Conservation (phyloP, 1,284 basidiomycete species). For the Golubevia pallescens region DNA sequence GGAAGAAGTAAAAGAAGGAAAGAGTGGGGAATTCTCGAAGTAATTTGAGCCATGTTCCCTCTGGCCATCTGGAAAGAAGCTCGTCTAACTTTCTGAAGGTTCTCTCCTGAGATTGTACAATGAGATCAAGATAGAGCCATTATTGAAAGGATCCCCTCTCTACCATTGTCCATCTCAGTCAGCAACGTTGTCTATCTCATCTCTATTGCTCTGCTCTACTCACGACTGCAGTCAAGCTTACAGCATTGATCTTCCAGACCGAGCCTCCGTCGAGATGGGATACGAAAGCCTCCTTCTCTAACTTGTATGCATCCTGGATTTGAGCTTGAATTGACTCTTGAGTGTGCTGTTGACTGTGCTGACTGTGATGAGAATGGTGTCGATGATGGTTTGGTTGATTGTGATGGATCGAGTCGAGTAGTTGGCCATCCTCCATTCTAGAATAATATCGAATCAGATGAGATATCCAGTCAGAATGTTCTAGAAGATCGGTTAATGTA, state of each 20-base stretch:
- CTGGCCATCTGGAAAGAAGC: too few relatives aligned
- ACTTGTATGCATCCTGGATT: conserved; percentile 19
- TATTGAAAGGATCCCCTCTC: too few relatives aligned
- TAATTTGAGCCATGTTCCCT: too few relatives aligned
- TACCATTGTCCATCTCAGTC: too few relatives aligned
- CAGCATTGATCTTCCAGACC: conserved; percentile 29
- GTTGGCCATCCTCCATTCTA: conserved; percentile 5
- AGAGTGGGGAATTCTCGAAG: too few relatives aligned
- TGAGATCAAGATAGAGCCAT: too few relatives aligned
- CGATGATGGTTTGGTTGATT: neutral
- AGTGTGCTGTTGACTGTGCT: neutral
- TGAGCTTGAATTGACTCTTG: conserved; percentile 9
- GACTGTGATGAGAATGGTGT: neutral
- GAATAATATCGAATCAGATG: neutral
- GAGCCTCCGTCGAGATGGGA: conserved; percentile 38
- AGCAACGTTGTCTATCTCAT: too few relatives aligned
- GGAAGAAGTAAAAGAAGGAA: too few relatives aligned
- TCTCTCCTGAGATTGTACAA: too few relatives aligned
- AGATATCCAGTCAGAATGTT: neutral
- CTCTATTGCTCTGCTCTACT: neutral
- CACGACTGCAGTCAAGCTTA: conserved; percentile 29
- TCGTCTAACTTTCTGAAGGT: too few relatives aligned
- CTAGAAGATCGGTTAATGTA: too few relatives aligned
- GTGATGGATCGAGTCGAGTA: conserved; percentile 6
- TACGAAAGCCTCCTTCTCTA: conserved; percentile 45